Conservation (phyloP, 495 filamentous ascomycete species). For the Penicillium maclennaniae region DNA sequence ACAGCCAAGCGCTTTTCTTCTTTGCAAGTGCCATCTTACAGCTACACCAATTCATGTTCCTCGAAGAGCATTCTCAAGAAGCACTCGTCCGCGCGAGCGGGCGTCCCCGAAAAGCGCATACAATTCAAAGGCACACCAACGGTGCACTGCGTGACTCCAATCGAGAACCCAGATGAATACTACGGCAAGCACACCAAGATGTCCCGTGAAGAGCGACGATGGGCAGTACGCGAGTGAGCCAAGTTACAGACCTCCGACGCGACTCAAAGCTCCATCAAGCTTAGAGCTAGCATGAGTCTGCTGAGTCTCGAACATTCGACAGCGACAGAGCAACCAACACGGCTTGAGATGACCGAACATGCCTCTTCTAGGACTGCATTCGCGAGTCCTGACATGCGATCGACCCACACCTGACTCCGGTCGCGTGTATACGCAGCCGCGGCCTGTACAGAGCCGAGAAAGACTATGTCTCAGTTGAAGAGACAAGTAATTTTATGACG, state of each 20-base stretch:
- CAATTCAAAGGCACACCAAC: constrained; percentile 46
- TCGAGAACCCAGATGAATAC: constrained; percentile 51
- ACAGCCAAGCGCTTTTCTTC: constrained; percentile 41
- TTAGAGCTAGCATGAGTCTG: neutral
- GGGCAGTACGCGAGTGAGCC: constrained; percentile 37
- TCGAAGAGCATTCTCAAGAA: constrained; percentile 54
- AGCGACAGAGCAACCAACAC: neutral
- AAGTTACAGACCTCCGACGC: neutral
- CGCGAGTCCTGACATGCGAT: neutral
- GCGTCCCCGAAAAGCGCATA: constrained; percentile 37
- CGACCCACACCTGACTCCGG: neutral
- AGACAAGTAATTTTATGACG: constrained; percentile 34
- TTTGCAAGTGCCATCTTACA: constrained; percentile 38
- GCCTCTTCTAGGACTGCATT: neutral
- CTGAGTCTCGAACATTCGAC: neutral
- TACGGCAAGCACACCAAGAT: constrained; percentile 51
- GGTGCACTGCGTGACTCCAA: constrained; percentile 50
- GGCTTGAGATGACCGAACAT: neutral
- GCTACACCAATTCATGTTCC: constrained; percentile 46
- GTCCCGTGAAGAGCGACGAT: constrained; percentile 48
- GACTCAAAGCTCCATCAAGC: neutral
- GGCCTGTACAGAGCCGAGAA: constrained; percentile 6
- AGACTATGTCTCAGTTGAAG: constrained; percentile 21
- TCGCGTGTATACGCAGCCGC: constrained; percentile 1
- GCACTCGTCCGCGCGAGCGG: constrained; percentile 15